Evolutionary conservation across 129 eudicot species (phyloP).

Genomic region (Arctium lappa): DNA sequence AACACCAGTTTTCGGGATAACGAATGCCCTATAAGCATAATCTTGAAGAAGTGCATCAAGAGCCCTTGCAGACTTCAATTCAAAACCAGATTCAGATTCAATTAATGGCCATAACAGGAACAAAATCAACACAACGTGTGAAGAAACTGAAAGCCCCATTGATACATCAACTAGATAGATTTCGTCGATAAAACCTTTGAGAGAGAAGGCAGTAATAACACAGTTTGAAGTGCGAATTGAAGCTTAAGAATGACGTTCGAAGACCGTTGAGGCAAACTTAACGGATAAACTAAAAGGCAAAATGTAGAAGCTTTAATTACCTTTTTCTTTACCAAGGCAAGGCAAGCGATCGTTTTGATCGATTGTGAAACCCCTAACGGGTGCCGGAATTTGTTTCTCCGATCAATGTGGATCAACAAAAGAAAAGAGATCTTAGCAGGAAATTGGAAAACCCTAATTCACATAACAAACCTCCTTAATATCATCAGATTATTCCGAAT

Average conservation of each 20-base stretch:
- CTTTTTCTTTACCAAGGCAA: not conserved
- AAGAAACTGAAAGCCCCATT: slow-evolving; percentile 49
- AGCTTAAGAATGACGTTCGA: not conserved
- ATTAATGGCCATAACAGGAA: slow-evolving; percentile 20
- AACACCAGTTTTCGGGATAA: slow-evolving; percentile 55
- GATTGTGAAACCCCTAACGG: not conserved
- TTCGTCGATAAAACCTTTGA: not conserved
- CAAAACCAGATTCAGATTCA: slow-evolving; percentile 26
- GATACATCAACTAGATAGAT: slow-evolving; percentile 17
- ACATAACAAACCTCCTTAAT: not conserved
- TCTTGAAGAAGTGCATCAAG: slow-evolving; percentile 63
- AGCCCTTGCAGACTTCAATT: slow-evolving; percentile 33
- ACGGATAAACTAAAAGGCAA: not conserved
- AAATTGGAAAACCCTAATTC: not conserved
- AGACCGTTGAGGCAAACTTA: not conserved
- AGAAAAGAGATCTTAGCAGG: not conserved
- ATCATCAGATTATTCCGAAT: not conserved
- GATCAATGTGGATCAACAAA: not conserved
- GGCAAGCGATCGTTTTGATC: not conserved
- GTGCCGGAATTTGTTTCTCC: not conserved
- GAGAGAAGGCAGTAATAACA: not conserved
- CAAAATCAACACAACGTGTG: slow-evolving; percentile 25
- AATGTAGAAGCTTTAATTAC: not conserved
- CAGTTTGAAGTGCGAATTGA: not conserved
- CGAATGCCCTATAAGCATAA: slow-evolving; percentile 60